Evolutionary conservation across 75 land plant species (phyloP), one percentile per base, ranked within the genome.

Genomic region (Gnetum montanum): DNA sequence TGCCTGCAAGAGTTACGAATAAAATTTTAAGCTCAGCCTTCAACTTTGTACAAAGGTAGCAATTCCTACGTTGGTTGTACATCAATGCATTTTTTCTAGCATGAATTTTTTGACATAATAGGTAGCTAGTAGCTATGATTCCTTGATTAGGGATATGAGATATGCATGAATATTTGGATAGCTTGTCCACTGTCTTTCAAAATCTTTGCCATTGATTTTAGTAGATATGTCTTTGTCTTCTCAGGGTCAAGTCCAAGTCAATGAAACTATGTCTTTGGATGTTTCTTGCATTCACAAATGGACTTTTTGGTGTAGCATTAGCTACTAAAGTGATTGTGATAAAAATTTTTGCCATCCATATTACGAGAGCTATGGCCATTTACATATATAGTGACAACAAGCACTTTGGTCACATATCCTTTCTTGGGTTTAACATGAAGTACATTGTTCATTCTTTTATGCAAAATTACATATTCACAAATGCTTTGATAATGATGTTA

Each of bases 221-320:
- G n/a, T 41, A 19, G 34, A 25, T 48, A 34, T 15, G 6, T 30
- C 38, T 2, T 20, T 1, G 2, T 27, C 46, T 30, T 44, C 65
- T 71, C 66, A 45, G 47, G 25, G 69, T 48, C 61, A 62, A 20
- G 38, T n/a, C 24, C 12, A 71, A 59, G 40, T 36, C 34, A 43
- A 70, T 75, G 1, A 18, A 70, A 10, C 73, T 69, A 46, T 74
- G 74, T 22, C 35, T 81, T 31, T 81, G 85, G 88, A 84, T 85
- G 29, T 77, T 80, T 40, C 96, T 91, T 27, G 69, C 79, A 16
- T 62, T 90, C 37, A 77, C 79, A 34, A 75, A 80, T 65, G 91
- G 96, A 47, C 82, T 80, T 13, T 78, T 90, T 65, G 96, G 91
- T 25, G 90, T 90, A 26, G 81, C 86, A 13, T 82, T 87, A 43